Percentiles rank a stretch among this genome's conserved stretches.
Conservation (phyloP, 2,329 filamentous ascomycete species). For the Trichophyton benhamiae region DNA sequence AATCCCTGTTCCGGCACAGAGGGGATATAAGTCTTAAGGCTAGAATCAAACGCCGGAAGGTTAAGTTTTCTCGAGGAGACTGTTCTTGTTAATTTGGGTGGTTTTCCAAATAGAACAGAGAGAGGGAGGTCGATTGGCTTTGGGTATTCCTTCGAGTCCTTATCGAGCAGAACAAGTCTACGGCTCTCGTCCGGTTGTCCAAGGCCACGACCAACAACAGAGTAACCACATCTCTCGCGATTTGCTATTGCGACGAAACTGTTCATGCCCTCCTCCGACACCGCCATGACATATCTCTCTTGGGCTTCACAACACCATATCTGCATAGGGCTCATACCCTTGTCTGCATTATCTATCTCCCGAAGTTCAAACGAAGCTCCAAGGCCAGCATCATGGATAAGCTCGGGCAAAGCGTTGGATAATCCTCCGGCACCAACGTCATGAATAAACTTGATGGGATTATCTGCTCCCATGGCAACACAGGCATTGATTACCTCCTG, state of each 20-base stretch:
- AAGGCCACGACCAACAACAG: constrained; percentile 70
- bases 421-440: constrained; percentile 91
- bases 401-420: constrained; percentile 71
- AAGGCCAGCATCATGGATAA: constrained; percentile 82
- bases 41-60: constrained; percentile 62
- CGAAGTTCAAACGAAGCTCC: constrained; percentile 91
- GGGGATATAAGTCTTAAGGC: constrained; percentile 54
- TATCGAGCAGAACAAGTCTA: constrained; percentile 67
- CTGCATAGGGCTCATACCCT: constrained; percentile 84
- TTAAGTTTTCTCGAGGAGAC: constrained; percentile 58
- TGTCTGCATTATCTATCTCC: constrained; percentile 81
- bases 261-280: constrained; percentile 70
- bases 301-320: constrained; percentile 98
- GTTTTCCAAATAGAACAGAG: constrained; percentile 76
- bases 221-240: constrained; percentile 84
- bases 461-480: constrained; percentile 67
- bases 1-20: constrained; percentile 40
- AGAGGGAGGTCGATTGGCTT: constrained; percentile 81
- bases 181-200: constrained; percentile 53
- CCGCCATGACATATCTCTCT: constrained; percentile 84
- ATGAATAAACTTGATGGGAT: constrained; percentile 92
- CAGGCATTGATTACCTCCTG: constrained; percentile 98
- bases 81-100: constrained; percentile 64
- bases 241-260: constrained; percentile 55
- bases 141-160: constrained; percentile 61